These are phyloP conservation scores for Talaromyces islandicus DNA, from an alignment of 2,329 filamentous ascomycete genomes.

Conservation along the genomic window DNA sequence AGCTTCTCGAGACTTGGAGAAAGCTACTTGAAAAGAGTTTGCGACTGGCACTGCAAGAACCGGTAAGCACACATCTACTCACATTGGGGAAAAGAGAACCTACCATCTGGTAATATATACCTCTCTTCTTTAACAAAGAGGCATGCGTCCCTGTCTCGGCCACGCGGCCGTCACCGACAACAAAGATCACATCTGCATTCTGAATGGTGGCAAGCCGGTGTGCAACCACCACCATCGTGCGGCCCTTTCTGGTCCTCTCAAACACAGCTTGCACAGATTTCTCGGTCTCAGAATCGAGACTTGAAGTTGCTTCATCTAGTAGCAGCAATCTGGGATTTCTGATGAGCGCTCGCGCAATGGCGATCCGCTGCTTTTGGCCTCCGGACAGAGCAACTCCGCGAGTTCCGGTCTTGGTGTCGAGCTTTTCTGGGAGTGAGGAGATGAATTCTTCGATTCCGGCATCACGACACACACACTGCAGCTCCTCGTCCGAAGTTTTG, in stretches of 20 bases:
- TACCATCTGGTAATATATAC: conserved; percentile 52
- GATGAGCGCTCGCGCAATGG: conserved; percentile 51
- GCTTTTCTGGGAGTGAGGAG: conserved; percentile 46
- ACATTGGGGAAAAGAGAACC: conserved; percentile 18
- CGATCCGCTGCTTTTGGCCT: conserved; percentile 52
- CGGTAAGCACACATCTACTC: neutral
- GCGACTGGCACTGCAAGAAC: neutral
- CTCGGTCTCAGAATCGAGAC: conserved; percentile 61
- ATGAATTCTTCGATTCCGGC: conserved; percentile 52
- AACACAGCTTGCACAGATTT: conserved; percentile 63
- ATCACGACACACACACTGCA: conserved; percentile 44
- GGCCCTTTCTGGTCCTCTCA: conserved; percentile 56
- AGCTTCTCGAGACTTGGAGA: neutral
- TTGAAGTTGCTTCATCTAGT: conserved; percentile 55
- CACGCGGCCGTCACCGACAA: conserved; percentile 59
- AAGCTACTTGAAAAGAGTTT: neutral
- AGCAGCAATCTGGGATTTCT: conserved; percentile 48
- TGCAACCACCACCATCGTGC: conserved; percentile 68
- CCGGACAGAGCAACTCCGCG: conserved; percentile 45
- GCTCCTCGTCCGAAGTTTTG: conserved; percentile 53
- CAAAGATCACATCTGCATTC: conserved; percentile 71
- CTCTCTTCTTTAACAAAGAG: conserved; percentile 47
- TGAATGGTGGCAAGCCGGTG: conserved; percentile 72
- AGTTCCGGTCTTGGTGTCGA: conserved; percentile 46
- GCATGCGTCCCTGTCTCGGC: conserved; percentile 55